A percentile compares a stretch with the other conserved stretches of the same genome.
These are phyloP conservation scores for Psidium guajava DNA, from an alignment of 345 rosid species.

Conservation along the genomic window DNA sequence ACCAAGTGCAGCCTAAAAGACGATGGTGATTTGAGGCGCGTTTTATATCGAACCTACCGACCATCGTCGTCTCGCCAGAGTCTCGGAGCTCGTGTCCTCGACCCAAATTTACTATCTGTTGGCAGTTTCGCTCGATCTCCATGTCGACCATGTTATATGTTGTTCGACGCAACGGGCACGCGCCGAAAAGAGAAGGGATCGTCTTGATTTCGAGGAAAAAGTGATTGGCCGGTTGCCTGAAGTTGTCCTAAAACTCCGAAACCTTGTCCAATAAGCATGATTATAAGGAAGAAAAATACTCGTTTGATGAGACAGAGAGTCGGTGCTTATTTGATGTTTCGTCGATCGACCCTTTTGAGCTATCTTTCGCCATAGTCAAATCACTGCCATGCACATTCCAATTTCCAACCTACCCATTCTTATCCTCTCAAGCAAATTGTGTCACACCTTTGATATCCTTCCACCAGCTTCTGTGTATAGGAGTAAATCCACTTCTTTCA, in stretches of 20 bases:
- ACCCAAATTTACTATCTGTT: too few relatives aligned
- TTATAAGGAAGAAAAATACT: not conserved
- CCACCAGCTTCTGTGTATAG: not conserved
- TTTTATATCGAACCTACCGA: too few relatives aligned
- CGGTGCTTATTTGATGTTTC: too few relatives aligned
- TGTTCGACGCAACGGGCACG: too few relatives aligned
- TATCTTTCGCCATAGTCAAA: not conserved
- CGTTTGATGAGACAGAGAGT: too few relatives aligned
- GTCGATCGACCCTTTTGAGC: not conserved
- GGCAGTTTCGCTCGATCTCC: too few relatives aligned
- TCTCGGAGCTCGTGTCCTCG: too few relatives aligned
- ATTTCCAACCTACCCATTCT: not conserved
- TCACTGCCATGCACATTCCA: not conserved
- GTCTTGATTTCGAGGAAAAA: not conserved
- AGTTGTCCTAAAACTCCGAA: not conserved
- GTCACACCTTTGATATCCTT: not conserved
- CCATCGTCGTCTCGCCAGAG: too few relatives aligned
- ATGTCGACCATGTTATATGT: too few relatives aligned
- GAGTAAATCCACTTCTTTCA: not conserved
- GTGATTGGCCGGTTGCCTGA: not conserved
- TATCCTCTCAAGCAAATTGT: not conserved
- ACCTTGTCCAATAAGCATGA: not conserved
- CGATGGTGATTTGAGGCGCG: too few relatives aligned
- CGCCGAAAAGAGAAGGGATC: too few relatives aligned
- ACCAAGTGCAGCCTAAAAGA: too few relatives aligned